These are phyloP conservation scores for Phytophthora agathidicida DNA, from an alignment of 352 stramenopile species.

Conservation along the genomic window DNA sequence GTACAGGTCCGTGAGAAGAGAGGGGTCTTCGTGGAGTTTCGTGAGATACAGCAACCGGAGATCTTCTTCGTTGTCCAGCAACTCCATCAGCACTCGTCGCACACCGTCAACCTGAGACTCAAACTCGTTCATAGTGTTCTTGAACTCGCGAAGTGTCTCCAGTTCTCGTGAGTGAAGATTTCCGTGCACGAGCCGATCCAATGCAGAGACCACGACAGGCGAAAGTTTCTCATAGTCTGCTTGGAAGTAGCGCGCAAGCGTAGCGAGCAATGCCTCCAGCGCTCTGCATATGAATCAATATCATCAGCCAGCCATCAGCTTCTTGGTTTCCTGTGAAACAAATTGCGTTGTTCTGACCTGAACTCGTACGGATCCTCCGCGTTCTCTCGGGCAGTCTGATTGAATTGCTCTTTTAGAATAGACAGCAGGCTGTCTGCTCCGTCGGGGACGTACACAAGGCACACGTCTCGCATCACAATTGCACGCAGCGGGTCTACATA, in stretches of 20 bases:
- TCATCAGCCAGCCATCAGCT: no score
- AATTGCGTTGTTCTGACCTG: conserved; percentile 46
- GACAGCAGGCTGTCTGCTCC: conserved; percentile 62
- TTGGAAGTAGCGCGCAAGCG: conserved; percentile 60
- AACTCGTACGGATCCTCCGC: conserved; percentile 72
- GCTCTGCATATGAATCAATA: no score
- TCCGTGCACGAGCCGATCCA: conserved; percentile 58
- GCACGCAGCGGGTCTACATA: conserved; percentile 64
- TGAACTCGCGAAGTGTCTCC: conserved; percentile 68
- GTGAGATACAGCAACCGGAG: conserved; percentile 69
- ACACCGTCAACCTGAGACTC: conserved; percentile 70
- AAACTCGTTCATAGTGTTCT: conserved; percentile 78
- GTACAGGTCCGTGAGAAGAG: conserved; percentile 56
- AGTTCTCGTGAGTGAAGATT: conserved; percentile 56
- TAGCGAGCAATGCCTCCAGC: conserved; percentile 65
- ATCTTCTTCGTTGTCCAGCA: conserved; percentile 74
- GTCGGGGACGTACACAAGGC: conserved; percentile 63
- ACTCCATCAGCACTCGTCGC: conserved; percentile 63
- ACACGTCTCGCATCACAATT: conserved; percentile 76
- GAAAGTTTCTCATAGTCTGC: conserved; percentile 54
- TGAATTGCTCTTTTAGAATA: conserved; percentile 74
- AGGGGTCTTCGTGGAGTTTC: conserved; percentile 65
- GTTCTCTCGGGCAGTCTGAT: conserved; percentile 53
- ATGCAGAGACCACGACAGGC: conserved; percentile 45
- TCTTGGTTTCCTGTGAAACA: no score